Evolutionary conservation across 129 eudicot species (phyloP).

Genomic region (Helianthus annuus): DNA sequence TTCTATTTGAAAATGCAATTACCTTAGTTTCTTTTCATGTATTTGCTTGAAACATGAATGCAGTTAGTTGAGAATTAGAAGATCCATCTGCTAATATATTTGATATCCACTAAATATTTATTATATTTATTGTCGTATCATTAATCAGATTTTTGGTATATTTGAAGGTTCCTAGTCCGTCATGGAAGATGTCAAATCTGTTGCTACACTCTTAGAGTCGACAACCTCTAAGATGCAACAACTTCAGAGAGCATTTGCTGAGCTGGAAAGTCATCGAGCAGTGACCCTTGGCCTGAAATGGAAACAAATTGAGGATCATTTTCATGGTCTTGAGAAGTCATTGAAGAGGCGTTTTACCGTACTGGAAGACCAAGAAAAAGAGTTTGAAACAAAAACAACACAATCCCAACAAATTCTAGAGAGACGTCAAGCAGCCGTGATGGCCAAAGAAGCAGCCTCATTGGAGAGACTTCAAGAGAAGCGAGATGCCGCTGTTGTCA

Average conservation of each 20-base stretch:
- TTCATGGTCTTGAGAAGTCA: constrained; percentile 94
- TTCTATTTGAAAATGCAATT: not conserved
- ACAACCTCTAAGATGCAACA: constrained; percentile 91
- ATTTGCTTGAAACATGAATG: not conserved
- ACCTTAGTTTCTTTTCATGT: not conserved
- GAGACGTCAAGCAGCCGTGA: constrained; percentile 78
- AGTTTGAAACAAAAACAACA: constrained; percentile 66
- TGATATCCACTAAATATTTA: not conserved
- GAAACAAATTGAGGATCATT: constrained; percentile 96
- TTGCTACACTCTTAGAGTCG: constrained; percentile 72
- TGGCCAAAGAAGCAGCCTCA: constrained; percentile 78
- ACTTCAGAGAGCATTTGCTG: constrained; percentile 97
- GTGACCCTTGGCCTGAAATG: constrained; percentile 90
- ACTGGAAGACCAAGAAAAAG: constrained; percentile 92
- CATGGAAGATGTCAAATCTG: constrained; percentile 85
- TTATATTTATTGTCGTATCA: constrained; percentile 3
- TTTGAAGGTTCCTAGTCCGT: constrained; percentile 34
- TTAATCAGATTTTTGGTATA: constrained; percentile 13
- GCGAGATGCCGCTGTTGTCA: constrained; percentile 83
- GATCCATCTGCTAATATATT: not conserved
- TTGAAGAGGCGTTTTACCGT: constrained; percentile 91
- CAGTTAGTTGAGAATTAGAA: no score
- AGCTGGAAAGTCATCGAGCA: constrained; percentile 94
- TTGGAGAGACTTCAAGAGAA: constrained; percentile 81
- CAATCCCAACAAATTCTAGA: constrained; percentile 63